A percentile compares a stretch with the other conserved stretches of the same genome.
Conservation (phyloP, 2,329 filamentous ascomycete species). For the Onygenales sp. region DNA sequence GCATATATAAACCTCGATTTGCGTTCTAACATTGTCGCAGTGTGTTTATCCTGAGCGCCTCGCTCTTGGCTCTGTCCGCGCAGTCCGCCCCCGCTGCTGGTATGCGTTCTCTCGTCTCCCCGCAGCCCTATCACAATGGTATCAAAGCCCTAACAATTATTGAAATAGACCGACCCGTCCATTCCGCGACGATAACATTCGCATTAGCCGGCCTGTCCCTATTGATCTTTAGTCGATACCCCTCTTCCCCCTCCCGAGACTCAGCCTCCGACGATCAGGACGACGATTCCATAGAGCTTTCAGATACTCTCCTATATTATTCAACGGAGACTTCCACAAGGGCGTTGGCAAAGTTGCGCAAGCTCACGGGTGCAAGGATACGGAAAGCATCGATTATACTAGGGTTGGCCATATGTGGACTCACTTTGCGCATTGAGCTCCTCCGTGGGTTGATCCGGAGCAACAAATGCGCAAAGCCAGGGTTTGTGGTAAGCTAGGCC, state of each 20-base stretch:
- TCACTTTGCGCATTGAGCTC: constrained; percentile 28
- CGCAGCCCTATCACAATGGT: not conserved
- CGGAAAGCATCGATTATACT: constrained; percentile 17
- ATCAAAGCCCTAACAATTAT: constrained; percentile 10
- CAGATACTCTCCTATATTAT: not conserved
- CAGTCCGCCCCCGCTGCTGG: not conserved
- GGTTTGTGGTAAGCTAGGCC: constrained; percentile 22
- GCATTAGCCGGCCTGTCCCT: constrained; percentile 30
- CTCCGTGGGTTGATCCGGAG: constrained; percentile 32
- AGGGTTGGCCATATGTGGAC: constrained; percentile 13
- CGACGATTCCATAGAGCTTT: constrained; percentile 7
- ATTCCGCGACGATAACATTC: constrained; percentile 33
- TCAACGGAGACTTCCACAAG: not conserved
- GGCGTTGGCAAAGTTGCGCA: constrained; percentile 7
- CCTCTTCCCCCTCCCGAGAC: constrained; percentile 14
- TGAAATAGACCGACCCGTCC: constrained; percentile 36
- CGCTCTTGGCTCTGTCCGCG: constrained; percentile 27
- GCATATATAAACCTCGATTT: no score
- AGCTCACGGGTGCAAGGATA: constrained; percentile 6
- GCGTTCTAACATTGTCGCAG: constrained; percentile 10
- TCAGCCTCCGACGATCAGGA: not conserved
- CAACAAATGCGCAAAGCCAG: constrained; percentile 33
- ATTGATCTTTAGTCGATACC: constrained; percentile 26
- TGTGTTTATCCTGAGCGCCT: constrained; percentile 24
- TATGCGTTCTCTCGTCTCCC: not conserved